Evolutionary conservation across 2,329 filamentous ascomycete genomes (phyloP).

Genomic region (Fusarium xyrophilum): DNA sequence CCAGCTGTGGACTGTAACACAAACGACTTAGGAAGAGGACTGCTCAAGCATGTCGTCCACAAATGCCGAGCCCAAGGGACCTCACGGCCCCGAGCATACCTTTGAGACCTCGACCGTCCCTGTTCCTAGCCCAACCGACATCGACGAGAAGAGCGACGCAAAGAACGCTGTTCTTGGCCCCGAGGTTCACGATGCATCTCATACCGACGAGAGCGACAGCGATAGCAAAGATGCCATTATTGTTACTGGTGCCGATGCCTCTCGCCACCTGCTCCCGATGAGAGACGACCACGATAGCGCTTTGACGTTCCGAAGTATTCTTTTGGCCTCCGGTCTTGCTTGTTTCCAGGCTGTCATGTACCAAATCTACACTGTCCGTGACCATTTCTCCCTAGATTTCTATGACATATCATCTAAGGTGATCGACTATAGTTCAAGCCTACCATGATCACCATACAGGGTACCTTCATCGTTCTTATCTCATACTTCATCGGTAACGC

Average conservation of each 20-base stretch:
- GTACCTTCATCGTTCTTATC: constrained; percentile 64
- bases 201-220: constrained; percentile 43
- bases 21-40: not conserved
- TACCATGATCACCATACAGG: constrained; percentile 54
- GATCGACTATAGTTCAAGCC: constrained; percentile 56
- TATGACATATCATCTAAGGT: not conserved
- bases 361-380: constrained; percentile 60
- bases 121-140: constrained; percentile 4
- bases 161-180: not conserved
- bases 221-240: constrained; percentile 56
- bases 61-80: constrained; percentile 10
- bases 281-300: constrained; percentile 60
- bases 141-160: constrained; percentile 26
- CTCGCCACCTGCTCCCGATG: constrained; percentile 56
- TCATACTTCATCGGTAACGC: constrained; percentile 61
- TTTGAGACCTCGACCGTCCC: constrained; percentile 30
- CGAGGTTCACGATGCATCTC: constrained; percentile 2
- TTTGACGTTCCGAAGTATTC: constrained; percentile 60
- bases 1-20: not conserved
- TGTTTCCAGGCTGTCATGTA: constrained; percentile 63
- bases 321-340: constrained; percentile 57
- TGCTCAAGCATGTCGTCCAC: constrained; percentile 5
- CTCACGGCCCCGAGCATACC: not conserved
- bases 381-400: accelerated
- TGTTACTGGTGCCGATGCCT: constrained; percentile 59